Base-by-base conservation (phyloP, 805 yeast genomes). In the Barnettozyma pratensis region DNA sequence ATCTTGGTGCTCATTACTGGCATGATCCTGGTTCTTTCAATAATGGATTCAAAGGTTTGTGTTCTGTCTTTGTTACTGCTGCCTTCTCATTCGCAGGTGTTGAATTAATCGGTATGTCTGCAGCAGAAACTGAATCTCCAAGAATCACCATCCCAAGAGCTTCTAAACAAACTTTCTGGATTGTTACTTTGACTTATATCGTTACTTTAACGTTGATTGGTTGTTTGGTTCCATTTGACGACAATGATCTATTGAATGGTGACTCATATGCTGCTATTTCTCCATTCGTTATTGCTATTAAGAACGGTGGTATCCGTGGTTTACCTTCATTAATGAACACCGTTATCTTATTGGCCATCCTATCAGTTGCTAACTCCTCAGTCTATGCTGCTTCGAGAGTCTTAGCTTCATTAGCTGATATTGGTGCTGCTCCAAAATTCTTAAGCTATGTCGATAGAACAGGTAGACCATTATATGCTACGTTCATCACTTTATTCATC, bases 251-350 rank as follows among this genome's bases (percentile, higher is more conserved):
- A 47, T 77, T 78, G 49, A 70, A 76, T 31, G 65, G 75, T 48
- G 75, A 71, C 42, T 79, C 75, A 45, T 80, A 77, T 54, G 85
- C 84, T 40, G 67, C 81, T 12, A 86, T 89, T 10, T 85, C 91
- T 12, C 92, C 94, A 12, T 85, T 85, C 56, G 92, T 85, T 46
- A 80, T 86, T 66, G 87, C 92, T 32, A 77, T 84, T 48, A 70
- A 64, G 34, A 72, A 74, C 43, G 85, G 85, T 29, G 87, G 87
- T 50, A 81, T 83, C 53, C 68, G 64, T 32, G 89, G 83, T 39
- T 66, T 83, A 44, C 87, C 87, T 29, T 72, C 79, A 38, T 77
- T 85, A 32, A 73, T 85, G 68, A 85, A 85, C 59, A 87, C 79
- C 7, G 85, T 85, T 43, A 82, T 85, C 52, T 68, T 85, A 57